Base-by-base conservation (phyloP, 805 yeast species). In the Metschnikowia noctiluminum region DNA sequence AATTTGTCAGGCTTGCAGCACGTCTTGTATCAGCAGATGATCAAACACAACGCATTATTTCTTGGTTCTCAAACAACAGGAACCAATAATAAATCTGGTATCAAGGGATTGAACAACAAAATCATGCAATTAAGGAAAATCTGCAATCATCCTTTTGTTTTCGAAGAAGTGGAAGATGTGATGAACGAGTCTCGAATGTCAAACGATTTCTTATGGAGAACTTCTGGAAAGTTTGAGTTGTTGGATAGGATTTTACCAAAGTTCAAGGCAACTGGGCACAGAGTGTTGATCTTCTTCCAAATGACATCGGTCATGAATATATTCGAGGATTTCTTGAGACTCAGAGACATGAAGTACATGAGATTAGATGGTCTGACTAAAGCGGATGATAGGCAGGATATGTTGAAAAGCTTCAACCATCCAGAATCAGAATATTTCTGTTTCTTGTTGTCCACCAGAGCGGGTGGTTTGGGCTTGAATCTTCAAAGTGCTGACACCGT, bases 301-400 rank as follows among this genome's bases (percentile, higher is more conserved):
- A 87, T 87, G 95, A 87, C 95, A 0, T 89, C 85, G 62, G 88
- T 87, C 46, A 87, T 87, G 95, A 89, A 87, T 62, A 87, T 87
- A 38, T 87, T 87, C 90, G 95, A 87, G 65, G 95, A 87, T 65
- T 87, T 80, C 64, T 71, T 87, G 59, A 74, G 91, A 57, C 76
- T 79, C 67, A 76, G 78, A 55, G 81, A 76, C 39, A 69, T 87
- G 77, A 81, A 84, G 58, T 87, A 86, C 62, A 70, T 86, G 74
- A 76, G 94, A 69, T 74, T 87, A 51, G 95, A 87, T 71, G 95
- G 95, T 73, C 74, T 82, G 16, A 87, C 95, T 0, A 87, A 87
- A 57, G 87, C 95, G 1, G 95, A 87, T 59, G 95, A 87, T 57
- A 81, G 95, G 76, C 86, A 85, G 46, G 78, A 73, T 35, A 76